Evolutionary conservation across 2,329 filamentous ascomycete species (phyloP), one percentile per base, ranked within the genome.

Genomic region (Neoscytalidium dimidiatum): DNA sequence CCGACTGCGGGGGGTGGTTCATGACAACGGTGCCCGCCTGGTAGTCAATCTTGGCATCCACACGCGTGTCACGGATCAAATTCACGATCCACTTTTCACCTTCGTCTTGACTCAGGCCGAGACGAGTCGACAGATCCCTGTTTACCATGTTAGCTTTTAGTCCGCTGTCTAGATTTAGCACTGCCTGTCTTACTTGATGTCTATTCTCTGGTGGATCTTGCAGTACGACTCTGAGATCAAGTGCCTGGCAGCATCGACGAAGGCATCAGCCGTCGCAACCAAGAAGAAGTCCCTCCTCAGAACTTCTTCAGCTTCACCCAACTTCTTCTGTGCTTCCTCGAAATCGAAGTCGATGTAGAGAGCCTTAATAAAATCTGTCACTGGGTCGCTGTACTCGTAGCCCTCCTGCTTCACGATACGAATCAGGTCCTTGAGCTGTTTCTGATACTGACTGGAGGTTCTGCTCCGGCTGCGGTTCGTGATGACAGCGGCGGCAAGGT

Each of bases 31-130:
- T 98, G 76, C 95, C 95, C 82, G 96, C 92, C 84, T 98, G 92
- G 84, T 96, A 97, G 83, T 99, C 95, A 77, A 98, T 98, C 88
- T 99, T 99, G 74, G 95, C 95, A 77, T 99, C 95, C 68, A 99
- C 91, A 68, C 94, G 88, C 26, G 95, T 99, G 82, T 99, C 95
- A 69, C 95, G 90, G 81, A 99, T 99, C 69, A 99, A 86, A 84
- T 99, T 99, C 73, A 99, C 95, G 75, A 99, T 99, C 95, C 95
- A 99, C 85, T 99, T 99, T 88, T 99, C 95, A 74, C 95, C 95
- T 75, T 98, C 95, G 76, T 96, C 92, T 73, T 94, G 90, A 77
- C 91, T 92, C 69, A 99, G 86, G 70, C 94, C 95, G 67, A 99
- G 88, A 78, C 95, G 92, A 69, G 89, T 90, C 69, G 93, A 97